phyloP scores from a whole-genome alignment of 371 early-diverging fungal species.

The Rhizopus stolonifer region DNA sequence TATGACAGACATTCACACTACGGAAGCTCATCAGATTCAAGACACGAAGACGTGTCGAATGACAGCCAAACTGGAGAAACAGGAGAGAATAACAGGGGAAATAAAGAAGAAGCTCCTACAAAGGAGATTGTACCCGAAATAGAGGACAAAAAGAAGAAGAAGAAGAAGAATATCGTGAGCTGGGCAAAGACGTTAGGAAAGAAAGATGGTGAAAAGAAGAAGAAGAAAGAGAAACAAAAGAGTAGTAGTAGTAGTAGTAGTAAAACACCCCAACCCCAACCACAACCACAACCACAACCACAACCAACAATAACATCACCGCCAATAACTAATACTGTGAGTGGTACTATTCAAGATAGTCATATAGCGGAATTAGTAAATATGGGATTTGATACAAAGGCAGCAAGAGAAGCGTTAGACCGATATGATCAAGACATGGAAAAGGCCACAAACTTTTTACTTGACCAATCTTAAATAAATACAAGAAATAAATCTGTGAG shows the following conservation, averaged over 20 bases:
- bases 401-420: constrained; percentile 65
- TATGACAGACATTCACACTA: background rate
- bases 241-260: no score
- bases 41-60: background rate
- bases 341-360: constrained; percentile 26
- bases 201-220: constrained; percentile 23
- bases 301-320: constrained; percentile 1
- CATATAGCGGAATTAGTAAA: constrained; percentile 51
- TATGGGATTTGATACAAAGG: constrained; percentile 67
- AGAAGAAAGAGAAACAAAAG: constrained; percentile 21
- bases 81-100: constrained; percentile 2
- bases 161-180: constrained; percentile 24
- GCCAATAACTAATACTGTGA: background rate
- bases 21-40: background rate
- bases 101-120: constrained; percentile 5
- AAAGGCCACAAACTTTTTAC: constrained; percentile 70
- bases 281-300: background rate
- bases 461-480: constrained; percentile 48
- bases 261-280: background rate
- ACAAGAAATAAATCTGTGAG: no score
- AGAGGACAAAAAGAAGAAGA: constrained; percentile 16
- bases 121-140: constrained; percentile 8
- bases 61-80: background rate
- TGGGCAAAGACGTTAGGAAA: constrained; percentile 42
- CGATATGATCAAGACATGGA: constrained; percentile 67